Percentiles rank a stretch among this genome's conserved stretches.
phyloP scores from a whole-genome alignment of 2,329 filamentous ascomycete genomes.

The Exophiala bonariae region DNA sequence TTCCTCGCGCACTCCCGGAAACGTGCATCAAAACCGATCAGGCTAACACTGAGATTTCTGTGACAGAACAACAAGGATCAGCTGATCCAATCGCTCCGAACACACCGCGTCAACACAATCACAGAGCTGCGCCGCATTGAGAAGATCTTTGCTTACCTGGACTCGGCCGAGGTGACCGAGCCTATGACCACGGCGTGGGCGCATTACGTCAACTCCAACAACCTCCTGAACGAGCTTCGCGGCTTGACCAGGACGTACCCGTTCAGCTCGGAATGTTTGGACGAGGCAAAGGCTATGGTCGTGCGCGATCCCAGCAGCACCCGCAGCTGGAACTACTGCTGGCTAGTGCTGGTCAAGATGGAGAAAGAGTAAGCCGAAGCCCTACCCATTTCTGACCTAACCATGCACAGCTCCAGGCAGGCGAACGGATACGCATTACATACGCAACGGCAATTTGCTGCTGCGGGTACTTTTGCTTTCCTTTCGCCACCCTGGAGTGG shows the following conservation, averaged over 20 bases:
- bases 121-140: constrained; percentile 72
- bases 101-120: constrained; percentile 71
- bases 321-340: constrained; percentile 74
- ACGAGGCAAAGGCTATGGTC: constrained; percentile 66
- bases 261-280: constrained; percentile 64
- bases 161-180: constrained; percentile 59
- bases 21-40: constrained; percentile 1
- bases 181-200: constrained; percentile 72
- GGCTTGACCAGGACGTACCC: constrained; percentile 67
- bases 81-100: constrained; percentile 63
- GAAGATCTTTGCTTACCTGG: constrained; percentile 59
- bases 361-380: constrained; percentile 57
- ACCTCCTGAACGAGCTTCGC: constrained; percentile 68
- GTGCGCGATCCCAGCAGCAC: constrained; percentile 64
- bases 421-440: too few relatives aligned
- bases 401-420: neutral
- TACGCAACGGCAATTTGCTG: too few relatives aligned
- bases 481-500: too few relatives aligned
- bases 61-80: constrained; percentile 51
- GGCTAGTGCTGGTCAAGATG: constrained; percentile 69
- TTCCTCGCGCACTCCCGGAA: constrained; percentile 15
- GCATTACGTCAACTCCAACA: constrained; percentile 70
- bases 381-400: neutral
- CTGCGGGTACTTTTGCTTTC: too few relatives aligned
- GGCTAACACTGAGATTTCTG: neutral